Percentiles rank a stretch among this genome's conserved stretches.
phyloP scores from a whole-genome alignment of 345 rosid genomes.

The Alliaria petiolata region DNA sequence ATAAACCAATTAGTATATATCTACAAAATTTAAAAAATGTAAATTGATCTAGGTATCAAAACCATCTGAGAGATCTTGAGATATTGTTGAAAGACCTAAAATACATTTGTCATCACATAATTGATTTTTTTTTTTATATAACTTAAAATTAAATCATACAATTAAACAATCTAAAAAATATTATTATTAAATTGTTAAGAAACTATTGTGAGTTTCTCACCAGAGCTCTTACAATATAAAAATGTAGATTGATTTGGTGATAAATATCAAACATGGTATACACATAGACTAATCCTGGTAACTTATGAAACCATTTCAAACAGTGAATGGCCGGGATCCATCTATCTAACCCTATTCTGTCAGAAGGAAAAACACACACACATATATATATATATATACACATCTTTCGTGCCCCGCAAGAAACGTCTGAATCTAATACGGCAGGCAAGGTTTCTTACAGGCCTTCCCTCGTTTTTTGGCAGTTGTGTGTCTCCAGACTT shows the following conservation, averaged over 20 bases:
- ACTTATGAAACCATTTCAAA: neutral
- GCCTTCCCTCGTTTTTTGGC: conserved; percentile 15
- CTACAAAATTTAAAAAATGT: too few species aligned
- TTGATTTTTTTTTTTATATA: too few species aligned
- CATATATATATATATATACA: neutral
- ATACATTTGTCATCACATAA: too few species aligned
- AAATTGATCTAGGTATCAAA: too few species aligned
- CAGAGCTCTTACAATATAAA: too few species aligned
- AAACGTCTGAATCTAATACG: neutral
- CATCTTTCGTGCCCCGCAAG: neutral
- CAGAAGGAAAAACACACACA: neutral
- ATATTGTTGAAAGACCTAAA: too few species aligned
- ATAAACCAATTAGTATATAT: neutral
- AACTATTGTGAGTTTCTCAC: too few species aligned
- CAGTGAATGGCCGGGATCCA: conserved; percentile 23
- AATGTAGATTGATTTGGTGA: neutral
- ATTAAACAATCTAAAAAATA: too few species aligned
- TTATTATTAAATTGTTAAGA: too few species aligned
- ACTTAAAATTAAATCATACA: too few species aligned
- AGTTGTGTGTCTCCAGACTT: conserved; percentile 30
- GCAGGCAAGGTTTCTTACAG: neutral
- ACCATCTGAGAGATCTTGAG: too few species aligned
- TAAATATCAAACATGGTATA: neutral
- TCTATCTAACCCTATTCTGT: conserved; percentile 7
- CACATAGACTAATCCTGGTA: conserved; percentile 5